A percentile compares a stretch with the other conserved stretches of the same genome.
Conservation (phyloP, 1,139 yeast genomes). For the Maudiozyma humilis region DNA sequence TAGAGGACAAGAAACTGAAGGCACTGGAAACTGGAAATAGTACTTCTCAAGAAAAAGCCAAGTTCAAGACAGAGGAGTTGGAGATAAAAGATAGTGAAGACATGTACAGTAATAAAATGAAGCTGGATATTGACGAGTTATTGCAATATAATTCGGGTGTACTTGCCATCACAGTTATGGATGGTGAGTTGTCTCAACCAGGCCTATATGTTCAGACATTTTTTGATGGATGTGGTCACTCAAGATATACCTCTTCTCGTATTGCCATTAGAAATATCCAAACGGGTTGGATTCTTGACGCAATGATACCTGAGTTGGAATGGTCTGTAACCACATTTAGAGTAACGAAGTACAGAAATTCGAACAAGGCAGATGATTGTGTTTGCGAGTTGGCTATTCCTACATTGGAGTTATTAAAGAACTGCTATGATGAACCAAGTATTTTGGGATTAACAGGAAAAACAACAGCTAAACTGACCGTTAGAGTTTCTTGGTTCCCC, state of each 20-base stretch:
- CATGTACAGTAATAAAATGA: conserved; percentile 41
- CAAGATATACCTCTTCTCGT: conserved; percentile 47
- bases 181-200: conserved; percentile 45
- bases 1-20: conserved; percentile 25
- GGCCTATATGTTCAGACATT: conserved; percentile 59
- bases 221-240: conserved; percentile 63
- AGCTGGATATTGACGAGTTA: conserved; percentile 55
- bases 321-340: conserved; percentile 60
- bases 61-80: conserved; percentile 24
- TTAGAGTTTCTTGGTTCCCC: conserved; percentile 75
- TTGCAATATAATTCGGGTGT: conserved; percentile 63
- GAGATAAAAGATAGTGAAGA: conserved; percentile 35
- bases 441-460: conserved; percentile 43
- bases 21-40: conserved; percentile 12
- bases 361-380: conserved; percentile 49
- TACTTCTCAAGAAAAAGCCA: conserved; percentile 20
- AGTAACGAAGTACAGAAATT: conserved; percentile 44
- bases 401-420: conserved; percentile 55
- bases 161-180: conserved; percentile 53
- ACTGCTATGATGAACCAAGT: conserved; percentile 53
- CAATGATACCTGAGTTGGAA: conserved; percentile 61
- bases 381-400: conserved; percentile 59
- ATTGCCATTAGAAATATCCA: conserved; percentile 36
- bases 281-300: conserved; percentile 59
- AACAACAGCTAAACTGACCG: conserved; percentile 39